These are phyloP conservation scores for Prunus persica DNA, from an alignment of 306 rosid genomes.

Conservation along the genomic window Prunus_persica_NCBIv2 NC_034011.1:16405001-16405500, in stretches of 20 bases:
- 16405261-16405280: neutral
- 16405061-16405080: neutral
- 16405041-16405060: neutral
- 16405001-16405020: neutral
- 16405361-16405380: neutral
- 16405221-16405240: neutral
- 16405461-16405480: neutral
- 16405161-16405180: conserved; percentile 28
- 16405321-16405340: neutral
- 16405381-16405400: neutral
- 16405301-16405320: neutral
- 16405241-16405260: neutral
- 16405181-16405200: neutral
- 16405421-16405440: neutral
- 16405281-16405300: neutral
- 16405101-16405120: conserved; percentile 52
- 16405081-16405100: neutral
- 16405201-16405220: neutral
- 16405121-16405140: conserved; percentile 73
- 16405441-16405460: neutral
- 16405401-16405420: neutral
- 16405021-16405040: neutral
- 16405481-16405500: neutral
- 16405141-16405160: conserved; percentile 48
- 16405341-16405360: neutral